Evolutionary conservation across 192 early-diverging fungal genomes (phyloP), one percentile per base, ranked within the genome.

Genomic region (Gryganskiella cystojenkinii): DNA sequence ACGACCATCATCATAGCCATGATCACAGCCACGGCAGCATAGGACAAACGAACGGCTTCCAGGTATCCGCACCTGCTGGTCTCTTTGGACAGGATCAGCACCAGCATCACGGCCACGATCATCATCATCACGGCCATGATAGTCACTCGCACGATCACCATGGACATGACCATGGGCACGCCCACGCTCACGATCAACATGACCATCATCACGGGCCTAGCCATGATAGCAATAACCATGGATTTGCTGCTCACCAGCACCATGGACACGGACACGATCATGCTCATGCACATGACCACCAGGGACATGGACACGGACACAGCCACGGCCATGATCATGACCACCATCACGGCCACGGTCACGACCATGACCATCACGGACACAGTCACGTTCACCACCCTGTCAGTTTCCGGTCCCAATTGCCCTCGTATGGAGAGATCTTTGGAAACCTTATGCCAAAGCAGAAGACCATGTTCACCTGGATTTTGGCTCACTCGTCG

Each of bases 401-500:
- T 7, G 64, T 68, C 33, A 78, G 66, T 34, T 78, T 53, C 22
- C 66, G 67, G 15, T 78, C 69, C 19, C 83, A 84, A 20, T 47
- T 87, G 4, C 85, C 85, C 20, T 80, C 83, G 3, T 70, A 76
- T 56, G 63, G 64, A 20, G 56, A 80, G 45, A 68, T 82, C 7
- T 83, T 87, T 61, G 64, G 75, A 17, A 45, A 42, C 1, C 55
- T 87, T 4, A 64, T 72, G 56, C 80, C 85, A 2, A 69, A 60
- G 15, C 84, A 89, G 70, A 89, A 89, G 60, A 84, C 87, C 4
- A 62, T 85, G 56, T 87, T 89, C 44, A 85, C 84, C 0, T 87
- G 85, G 82, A 80, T 82, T 37, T 10, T 81, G 28, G 46, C 83
- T 9, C 85, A 89, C 43, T 61, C 76, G 5, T 34, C 51, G 11